phyloP scores from a whole-genome alignment of 1,139 yeast genomes.

The Kurtzmaniella natalensis region DNA sequence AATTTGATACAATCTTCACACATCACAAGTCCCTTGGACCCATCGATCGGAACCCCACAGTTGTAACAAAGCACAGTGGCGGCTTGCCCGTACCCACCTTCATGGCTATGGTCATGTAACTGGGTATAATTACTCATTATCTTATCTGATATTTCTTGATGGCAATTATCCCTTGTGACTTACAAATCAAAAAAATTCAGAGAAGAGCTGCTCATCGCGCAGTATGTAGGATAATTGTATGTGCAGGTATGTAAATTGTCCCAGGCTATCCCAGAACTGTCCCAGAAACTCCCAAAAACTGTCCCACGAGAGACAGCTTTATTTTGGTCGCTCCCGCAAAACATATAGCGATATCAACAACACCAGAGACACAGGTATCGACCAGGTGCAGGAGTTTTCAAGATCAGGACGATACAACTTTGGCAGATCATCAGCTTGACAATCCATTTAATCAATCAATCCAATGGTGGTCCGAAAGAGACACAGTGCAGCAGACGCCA shows the following conservation, averaged over 20 bases:
- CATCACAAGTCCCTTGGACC: constrained; percentile 90
- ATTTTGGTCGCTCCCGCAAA: no score
- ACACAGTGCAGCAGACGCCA: constrained; percentile 7
- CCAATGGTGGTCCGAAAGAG: constrained; percentile 8
- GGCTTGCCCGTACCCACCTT: constrained; percentile 23
- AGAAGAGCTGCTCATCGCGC: constrained; percentile 7
- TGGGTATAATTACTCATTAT: constrained; percentile 52
- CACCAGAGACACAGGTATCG: no score
- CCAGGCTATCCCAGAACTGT: no score
- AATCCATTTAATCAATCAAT: background rate
- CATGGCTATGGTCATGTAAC: constrained; percentile 26
- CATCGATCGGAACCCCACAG: constrained; percentile 99
- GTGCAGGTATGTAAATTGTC: no score
- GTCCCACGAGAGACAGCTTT: no score
- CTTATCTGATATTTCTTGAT: no score
- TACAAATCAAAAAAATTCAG: constrained; percentile 2
- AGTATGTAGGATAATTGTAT: no score
- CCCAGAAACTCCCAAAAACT: no score
- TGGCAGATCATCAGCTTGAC: constrained; percentile 1
- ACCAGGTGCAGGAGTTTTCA: no score
- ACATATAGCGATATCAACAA: no score
- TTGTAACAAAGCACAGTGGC: constrained; percentile 96
- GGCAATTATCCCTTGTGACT: constrained; percentile 2
- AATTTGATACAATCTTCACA: constrained; percentile 96
- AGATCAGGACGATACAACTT: no score